phyloP scores from a whole-genome alignment of 352 stramenopile species.

The Peronosclerospora sorghi region DNA sequence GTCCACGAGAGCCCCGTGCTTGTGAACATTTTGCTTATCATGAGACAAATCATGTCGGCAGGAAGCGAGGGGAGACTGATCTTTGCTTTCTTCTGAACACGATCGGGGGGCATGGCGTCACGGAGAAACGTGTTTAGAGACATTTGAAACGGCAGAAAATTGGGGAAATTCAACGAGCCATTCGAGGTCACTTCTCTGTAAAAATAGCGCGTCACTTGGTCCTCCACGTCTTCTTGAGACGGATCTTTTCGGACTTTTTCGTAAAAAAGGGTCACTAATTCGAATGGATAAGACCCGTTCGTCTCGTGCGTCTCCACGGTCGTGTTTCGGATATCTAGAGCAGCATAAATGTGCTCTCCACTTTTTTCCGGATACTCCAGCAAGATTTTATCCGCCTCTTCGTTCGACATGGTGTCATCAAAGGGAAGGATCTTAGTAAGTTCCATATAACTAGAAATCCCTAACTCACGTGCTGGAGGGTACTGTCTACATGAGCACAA shows the following conservation, averaged over 20 bases:
- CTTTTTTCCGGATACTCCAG: conserved; percentile 25
- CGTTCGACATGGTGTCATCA: conserved; percentile 12
- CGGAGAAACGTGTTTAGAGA: conserved; percentile 41
- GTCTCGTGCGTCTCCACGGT: neutral
- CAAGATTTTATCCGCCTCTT: conserved; percentile 29
- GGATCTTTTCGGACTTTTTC: conserved; percentile 19
- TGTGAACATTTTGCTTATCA: conserved; percentile 39
- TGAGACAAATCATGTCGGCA: conserved; percentile 19
- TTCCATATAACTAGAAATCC: conserved; percentile 25
- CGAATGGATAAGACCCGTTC: conserved; percentile 7
- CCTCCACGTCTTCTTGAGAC: conserved; percentile 9
- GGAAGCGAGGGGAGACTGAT: conserved; percentile 1
- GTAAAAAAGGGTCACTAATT: conserved; percentile 32
- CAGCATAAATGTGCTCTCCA: conserved; percentile 31
- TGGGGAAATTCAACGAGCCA: conserved; percentile 27
- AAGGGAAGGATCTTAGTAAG: conserved; percentile 38
- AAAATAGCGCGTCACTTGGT: conserved; percentile 37
- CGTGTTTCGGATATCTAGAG: conserved; percentile 34
- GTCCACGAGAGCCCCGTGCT: conserved; percentile 28
- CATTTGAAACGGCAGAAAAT: conserved; percentile 45
- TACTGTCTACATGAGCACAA: conserved; percentile 29
- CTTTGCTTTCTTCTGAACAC: too few relatives aligned
- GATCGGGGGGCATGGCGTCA: too few relatives aligned
- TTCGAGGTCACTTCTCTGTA: conserved; percentile 18
- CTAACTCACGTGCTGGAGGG: conserved; percentile 26